These are phyloP conservation scores for Lactarius psammicola DNA, from an alignment of 768 basidiomycete species.

Conservation along the genomic window DNA sequence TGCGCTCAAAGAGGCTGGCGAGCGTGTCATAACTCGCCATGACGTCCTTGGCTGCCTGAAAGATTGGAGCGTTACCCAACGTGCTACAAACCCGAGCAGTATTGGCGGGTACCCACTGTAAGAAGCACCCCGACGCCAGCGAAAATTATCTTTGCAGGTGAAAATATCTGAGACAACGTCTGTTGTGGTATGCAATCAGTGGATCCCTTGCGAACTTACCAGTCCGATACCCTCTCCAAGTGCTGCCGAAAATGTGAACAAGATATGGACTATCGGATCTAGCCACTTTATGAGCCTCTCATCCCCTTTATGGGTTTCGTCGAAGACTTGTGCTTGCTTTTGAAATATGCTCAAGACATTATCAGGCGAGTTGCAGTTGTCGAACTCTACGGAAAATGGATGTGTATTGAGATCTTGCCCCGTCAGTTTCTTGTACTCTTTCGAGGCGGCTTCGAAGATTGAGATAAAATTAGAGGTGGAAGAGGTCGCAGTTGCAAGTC, in stretches of 20 bases:
- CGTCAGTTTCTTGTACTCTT: background rate
- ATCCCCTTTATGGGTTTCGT: background rate
- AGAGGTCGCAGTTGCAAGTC: too few relatives aligned
- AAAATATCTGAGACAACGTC: background rate
- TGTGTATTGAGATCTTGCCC: background rate
- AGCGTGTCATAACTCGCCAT: constrained; percentile 3
- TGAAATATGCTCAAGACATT: background rate
- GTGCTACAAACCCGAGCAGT: background rate
- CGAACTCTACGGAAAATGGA: background rate
- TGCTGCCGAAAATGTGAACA: background rate
- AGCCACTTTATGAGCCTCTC: background rate
- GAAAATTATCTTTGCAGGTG: background rate
- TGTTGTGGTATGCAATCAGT: background rate
- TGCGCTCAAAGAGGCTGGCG: constrained; percentile 8
- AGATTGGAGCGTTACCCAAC: background rate
- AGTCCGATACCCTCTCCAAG: background rate
- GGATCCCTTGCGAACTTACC: background rate
- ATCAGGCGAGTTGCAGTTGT: background rate
- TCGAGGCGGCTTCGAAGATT: background rate
- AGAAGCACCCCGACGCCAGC: background rate
- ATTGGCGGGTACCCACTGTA: background rate
- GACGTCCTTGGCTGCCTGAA: constrained; percentile 1
- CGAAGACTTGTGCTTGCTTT: background rate
- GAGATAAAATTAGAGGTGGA: background rate
- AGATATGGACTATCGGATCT: background rate